Evolutionary conservation across 768 basidiomycete genomes (phyloP).

Genomic region (Russula lepida): DNA sequence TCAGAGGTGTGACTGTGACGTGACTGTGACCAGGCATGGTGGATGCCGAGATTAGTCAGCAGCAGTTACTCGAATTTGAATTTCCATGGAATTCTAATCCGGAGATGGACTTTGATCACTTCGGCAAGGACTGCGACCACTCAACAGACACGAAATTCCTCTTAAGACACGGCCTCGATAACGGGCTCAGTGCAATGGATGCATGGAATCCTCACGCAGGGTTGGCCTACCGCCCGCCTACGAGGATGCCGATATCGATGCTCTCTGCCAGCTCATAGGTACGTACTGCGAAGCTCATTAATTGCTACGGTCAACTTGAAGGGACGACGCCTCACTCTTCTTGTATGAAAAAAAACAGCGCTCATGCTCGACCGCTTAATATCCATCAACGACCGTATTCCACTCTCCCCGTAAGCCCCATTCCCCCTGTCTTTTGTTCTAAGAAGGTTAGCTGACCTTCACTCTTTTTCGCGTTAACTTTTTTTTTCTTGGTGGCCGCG

Average conservation of each 20-base stretch:
- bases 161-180: conserved; percentile 14
- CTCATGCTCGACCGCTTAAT: conserved; percentile 96
- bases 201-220: conserved; percentile 70
- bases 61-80: not conserved
- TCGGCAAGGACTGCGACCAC: not conserved
- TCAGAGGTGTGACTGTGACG: not conserved
- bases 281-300: conserved; percentile 21
- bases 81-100: not conserved
- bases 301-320: too few relatives aligned
- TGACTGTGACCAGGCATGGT: not conserved
- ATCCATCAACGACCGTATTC: conserved; percentile 92
- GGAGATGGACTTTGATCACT: not conserved
- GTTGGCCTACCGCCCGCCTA: conserved; percentile 77
- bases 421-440: conserved; percentile 13
- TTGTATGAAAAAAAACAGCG: conserved; percentile 38
- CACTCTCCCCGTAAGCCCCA: conserved; percentile 59
- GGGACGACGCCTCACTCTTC: not conserved
- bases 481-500: not conserved
- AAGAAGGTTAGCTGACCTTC: conserved; percentile 6
- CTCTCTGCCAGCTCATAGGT: conserved; percentile 87
- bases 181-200: conserved; percentile 60
- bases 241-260: conserved; percentile 75
- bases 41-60: not conserved
- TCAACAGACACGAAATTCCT: not conserved
- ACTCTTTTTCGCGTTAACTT: not conserved